Base-by-base conservation (phyloP, 2,329 filamentous ascomycete genomes). In the Verticillium dahliae region DNA sequence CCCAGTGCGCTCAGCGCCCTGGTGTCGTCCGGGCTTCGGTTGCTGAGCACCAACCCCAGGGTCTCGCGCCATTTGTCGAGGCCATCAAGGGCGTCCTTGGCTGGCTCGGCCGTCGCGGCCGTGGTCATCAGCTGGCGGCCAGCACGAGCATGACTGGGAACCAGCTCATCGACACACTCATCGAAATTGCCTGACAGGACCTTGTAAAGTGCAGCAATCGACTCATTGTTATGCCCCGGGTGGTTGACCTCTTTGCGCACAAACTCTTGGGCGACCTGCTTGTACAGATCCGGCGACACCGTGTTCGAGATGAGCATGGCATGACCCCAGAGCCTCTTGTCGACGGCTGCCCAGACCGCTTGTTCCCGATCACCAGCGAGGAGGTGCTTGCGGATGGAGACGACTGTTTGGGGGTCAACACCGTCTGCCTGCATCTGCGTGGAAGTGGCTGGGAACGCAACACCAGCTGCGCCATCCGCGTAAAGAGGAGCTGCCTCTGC, bases 1-100 rank as follows among this genome's bases (percentile, higher is more conserved):
- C 94, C 94, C 34, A 99, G 82, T 0, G 92, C 87, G 61, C 90
- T 81, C 34, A 99, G 77, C 6, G 92, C 92, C 62, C 87, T 85
- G 10, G 84, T 82, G 74, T 99, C 95, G 34, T 91, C 89, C 2
- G 83, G 76, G 65, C 90, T 97, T 63, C 95, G 87, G 74, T 99
- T 99, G 75, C 90, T 94, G 52, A 97, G 76, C 33, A 98, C 85
- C 62, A 99, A 79, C 1, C 89, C 86, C 45, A 98, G 78, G 0
- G 95, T 97, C 74, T 99, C 95, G 54, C 88, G 87, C 95, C 95
- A 99, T 73, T 92, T 92, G 69, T 98, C 91, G 22, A 99, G 80
- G 4, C 95, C 95, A 69, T 91, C 90, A 5, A 94, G 80, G 0
- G 88, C 88, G 72, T 95, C 92, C 66, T 87, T 88, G 0, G 86